Percentiles rank a stretch among this genome's conserved stretches.
Conservation (phyloP, 768 basidiomycete species). For the Termitomyces heimii region DNA sequence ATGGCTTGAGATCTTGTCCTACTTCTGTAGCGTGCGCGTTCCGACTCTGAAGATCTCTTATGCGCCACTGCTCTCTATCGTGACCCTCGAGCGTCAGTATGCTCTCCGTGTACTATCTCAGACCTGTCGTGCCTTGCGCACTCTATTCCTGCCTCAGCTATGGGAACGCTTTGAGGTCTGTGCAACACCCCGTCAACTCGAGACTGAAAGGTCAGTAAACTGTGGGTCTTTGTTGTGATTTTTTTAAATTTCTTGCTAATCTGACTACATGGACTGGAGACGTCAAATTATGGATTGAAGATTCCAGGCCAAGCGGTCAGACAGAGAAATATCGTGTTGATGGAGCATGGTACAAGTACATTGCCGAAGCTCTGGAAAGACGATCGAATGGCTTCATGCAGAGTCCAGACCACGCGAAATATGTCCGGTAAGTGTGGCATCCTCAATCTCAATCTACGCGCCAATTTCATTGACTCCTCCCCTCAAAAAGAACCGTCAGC, state of each 20-base stretch:
- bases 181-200: constrained; percentile 4
- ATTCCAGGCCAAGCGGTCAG: background rate
- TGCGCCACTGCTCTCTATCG: constrained; percentile 12
- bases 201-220: background rate
- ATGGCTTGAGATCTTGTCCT: constrained; percentile 24
- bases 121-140: constrained; percentile 22
- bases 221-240: background rate
- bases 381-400: constrained; percentile 18
- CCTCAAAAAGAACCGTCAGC: constrained; percentile 15
- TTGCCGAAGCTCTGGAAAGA: constrained; percentile 18
- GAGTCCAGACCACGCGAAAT: constrained; percentile 15
- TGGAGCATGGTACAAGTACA: constrained; percentile 18
- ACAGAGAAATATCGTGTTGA: background rate
- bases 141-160: constrained; percentile 21
- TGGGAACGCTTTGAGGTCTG: constrained; percentile 28
- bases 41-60: constrained; percentile 11
- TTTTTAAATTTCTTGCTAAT: too few species aligned
- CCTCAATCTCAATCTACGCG: background rate
- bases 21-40: constrained; percentile 17
- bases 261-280: background rate
- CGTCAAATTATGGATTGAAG: background rate
- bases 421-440: constrained; percentile 18
- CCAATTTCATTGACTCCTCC: background rate
- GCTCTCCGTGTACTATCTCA: constrained; percentile 28
- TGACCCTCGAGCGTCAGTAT: constrained; percentile 21